Evolutionary conservation across 768 basidiomycete species (phyloP).

Genomic region (Hydnomerulius pinastri): DNA sequence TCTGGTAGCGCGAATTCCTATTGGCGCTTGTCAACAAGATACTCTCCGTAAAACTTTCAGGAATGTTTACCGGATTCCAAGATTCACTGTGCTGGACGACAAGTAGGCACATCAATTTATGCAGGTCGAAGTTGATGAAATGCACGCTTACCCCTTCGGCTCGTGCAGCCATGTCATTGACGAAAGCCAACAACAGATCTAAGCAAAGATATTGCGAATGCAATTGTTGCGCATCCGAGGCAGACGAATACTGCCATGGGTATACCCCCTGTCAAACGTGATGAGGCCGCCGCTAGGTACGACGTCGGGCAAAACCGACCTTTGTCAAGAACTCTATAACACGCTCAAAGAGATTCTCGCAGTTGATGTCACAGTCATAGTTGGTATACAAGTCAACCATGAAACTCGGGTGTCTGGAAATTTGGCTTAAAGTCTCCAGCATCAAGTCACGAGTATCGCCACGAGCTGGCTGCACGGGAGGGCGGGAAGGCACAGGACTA

Average conservation of each 20-base stretch:
- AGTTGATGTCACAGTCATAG: slow-evolving; percentile 96
- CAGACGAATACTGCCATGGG: slow-evolving; percentile 59
- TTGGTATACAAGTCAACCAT: slow-evolving; percentile 96
- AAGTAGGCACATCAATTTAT: slow-evolving; percentile 11
- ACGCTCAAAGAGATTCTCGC: slow-evolving; percentile 93
- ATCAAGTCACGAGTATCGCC: slow-evolving; percentile 89
- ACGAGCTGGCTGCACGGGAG: slow-evolving; percentile 72
- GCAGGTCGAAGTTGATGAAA: slow-evolving; percentile 2
- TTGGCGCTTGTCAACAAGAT: too few species aligned
- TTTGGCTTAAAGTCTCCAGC: slow-evolving; percentile 81
- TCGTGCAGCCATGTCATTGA: slow-evolving; percentile 84
- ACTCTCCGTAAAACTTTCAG: neutral
- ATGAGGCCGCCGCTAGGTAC: slow-evolving; percentile 6
- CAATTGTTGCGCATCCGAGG: slow-evolving; percentile 64
- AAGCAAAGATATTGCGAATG: slow-evolving; percentile 86
- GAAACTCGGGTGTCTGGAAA: slow-evolving; percentile 83
- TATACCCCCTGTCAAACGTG: slow-evolving; percentile 67
- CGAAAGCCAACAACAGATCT: slow-evolving; percentile 83
- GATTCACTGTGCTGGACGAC: slow-evolving; percentile 40
- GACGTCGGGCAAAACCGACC: slow-evolving; percentile 43
- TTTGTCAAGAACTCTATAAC: slow-evolving; percentile 86
- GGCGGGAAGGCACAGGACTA: slow-evolving; percentile 51
- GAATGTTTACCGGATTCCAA: slow-evolving; percentile 64
- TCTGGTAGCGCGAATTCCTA: slow-evolving; percentile 61
- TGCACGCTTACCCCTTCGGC: slow-evolving; percentile 44